A percentile compares a stretch with the other conserved stretches of the same genome.
These are phyloP conservation scores for Pilatotrama ljubarskyi DNA, from an alignment of 768 basidiomycete species.

Conservation along the genomic window DNA sequence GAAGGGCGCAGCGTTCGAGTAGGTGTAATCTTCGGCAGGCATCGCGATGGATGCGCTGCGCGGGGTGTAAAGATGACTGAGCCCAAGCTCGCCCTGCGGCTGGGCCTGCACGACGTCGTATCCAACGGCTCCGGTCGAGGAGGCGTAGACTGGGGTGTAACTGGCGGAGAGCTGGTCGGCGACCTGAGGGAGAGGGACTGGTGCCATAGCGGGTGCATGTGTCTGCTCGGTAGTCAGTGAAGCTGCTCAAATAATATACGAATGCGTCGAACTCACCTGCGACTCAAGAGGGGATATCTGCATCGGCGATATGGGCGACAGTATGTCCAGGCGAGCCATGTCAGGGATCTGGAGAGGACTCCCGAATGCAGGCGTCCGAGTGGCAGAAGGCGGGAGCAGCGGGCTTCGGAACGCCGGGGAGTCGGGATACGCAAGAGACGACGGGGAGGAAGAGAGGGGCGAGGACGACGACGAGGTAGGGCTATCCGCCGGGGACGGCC, in stretches of 20 bases:
- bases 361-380: not conserved
- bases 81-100: constrained; percentile 2
- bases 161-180: not conserved
- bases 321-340: not conserved
- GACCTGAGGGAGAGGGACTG: constrained; percentile 1
- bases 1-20: not conserved
- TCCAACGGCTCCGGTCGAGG: not conserved
- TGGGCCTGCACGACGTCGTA: not conserved
- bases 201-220: not conserved
- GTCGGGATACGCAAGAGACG: not conserved
- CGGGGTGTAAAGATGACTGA: not conserved
- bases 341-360: not conserved
- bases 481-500: not conserved
- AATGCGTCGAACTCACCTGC: not conserved
- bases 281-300: not conserved
- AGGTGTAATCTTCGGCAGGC: not conserved
- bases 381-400: constrained; percentile 1
- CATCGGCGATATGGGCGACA: not conserved
- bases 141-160: not conserved
- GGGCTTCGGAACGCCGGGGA: constrained; percentile 9
- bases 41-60: not conserved
- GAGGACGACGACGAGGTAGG: not conserved
- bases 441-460: not conserved
- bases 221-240: not conserved
- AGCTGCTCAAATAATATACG: no score